phyloP scores from a whole-genome alignment of 768 basidiomycete genomes.

The Myochromella boudieri region DNA sequence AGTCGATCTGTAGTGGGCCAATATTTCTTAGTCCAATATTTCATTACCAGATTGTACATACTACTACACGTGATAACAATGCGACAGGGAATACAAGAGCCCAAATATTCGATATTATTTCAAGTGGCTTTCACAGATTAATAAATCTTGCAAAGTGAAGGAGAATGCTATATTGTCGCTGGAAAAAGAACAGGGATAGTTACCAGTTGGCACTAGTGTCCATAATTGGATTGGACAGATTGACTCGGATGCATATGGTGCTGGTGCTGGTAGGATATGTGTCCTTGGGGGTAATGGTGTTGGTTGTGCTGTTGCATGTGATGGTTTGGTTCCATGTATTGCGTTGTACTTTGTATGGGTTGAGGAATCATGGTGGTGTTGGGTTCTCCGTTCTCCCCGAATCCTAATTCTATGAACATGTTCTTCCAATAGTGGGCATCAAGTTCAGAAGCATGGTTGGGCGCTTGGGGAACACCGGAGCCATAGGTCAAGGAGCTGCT shows the following conservation, averaged over 20 bases:
- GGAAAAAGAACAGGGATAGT: too few relatives aligned
- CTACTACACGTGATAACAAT: too few relatives aligned
- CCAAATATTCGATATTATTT: too few relatives aligned
- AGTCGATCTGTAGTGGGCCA: slow-evolving; percentile 43
- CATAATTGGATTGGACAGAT: slow-evolving; percentile 26
- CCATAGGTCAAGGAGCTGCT: slow-evolving; percentile 24
- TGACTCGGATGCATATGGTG: slow-evolving; percentile 26
- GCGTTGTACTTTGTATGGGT: slow-evolving; percentile 22
- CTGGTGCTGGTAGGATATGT: slow-evolving; percentile 29
- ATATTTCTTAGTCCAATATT: too few relatives aligned
- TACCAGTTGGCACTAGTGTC: slow-evolving; percentile 27
- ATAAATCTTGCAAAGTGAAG: too few relatives aligned
- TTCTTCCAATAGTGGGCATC: slow-evolving; percentile 73
- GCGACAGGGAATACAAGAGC: too few relatives aligned
- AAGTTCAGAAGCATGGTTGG: slow-evolving; percentile 50
- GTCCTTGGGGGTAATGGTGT: slow-evolving; percentile 26
- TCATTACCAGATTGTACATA: too few relatives aligned
- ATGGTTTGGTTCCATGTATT: slow-evolving; percentile 25
- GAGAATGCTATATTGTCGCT: background rate
- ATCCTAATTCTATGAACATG: slow-evolving; percentile 76
- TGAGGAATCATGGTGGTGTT: slow-evolving; percentile 23
- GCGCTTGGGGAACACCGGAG: slow-evolving; percentile 33
- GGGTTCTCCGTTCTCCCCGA: slow-evolving; percentile 50
- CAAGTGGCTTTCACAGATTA: too few relatives aligned
- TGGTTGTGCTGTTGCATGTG: slow-evolving; percentile 21